These are phyloP conservation scores for Daldinia eschscholtzii DNA, from an alignment of 2,329 filamentous ascomycete genomes.

Conservation along the genomic window DNA sequence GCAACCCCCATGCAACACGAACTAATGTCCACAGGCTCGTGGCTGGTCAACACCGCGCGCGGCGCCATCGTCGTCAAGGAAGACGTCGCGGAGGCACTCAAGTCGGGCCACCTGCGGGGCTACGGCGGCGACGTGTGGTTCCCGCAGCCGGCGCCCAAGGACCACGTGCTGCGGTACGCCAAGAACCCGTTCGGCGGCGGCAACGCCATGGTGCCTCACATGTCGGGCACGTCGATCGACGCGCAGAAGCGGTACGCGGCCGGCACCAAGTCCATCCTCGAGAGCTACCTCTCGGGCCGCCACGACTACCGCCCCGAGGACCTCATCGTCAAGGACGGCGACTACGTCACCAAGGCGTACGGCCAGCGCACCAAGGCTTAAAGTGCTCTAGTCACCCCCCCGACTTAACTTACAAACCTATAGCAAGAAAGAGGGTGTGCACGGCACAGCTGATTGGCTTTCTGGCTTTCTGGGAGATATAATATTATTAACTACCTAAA, in stretches of 20 bases:
- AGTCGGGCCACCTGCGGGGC: slow-evolving; percentile 88
- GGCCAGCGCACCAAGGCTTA: slow-evolving; percentile 73
- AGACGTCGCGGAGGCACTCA: slow-evolving; percentile 94
- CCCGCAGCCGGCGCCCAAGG: slow-evolving; percentile 94
- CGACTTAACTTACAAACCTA: background rate
- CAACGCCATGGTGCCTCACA: slow-evolving; percentile 99
- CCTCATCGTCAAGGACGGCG: slow-evolving; percentile 88
- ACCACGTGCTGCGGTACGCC: slow-evolving; percentile 92
- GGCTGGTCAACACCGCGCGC: slow-evolving; percentile 98
- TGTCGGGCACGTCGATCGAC: slow-evolving; percentile 98
- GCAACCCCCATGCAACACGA: background rate
- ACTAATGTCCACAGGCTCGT: slow-evolving; percentile 71
- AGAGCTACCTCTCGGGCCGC: slow-evolving; percentile 89
- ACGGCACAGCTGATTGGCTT: background rate
- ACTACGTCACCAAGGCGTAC: slow-evolving; percentile 96
- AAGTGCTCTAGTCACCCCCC: background rate
- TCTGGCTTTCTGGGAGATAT: slow-evolving; percentile 10
- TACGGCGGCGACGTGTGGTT: slow-evolving; percentile 95
- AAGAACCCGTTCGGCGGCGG: slow-evolving; percentile 96
- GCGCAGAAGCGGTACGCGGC: slow-evolving; percentile 93
- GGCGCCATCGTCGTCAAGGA: slow-evolving; percentile 99
- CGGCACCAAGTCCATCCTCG: slow-evolving; percentile 89
- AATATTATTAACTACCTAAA: slow-evolving; percentile 6
- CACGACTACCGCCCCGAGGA: slow-evolving; percentile 92
- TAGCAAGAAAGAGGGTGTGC: background rate